A percentile compares a stretch with the other conserved stretches of the same genome.
phyloP scores from a whole-genome alignment of 495 filamentous ascomycete genomes.

The Podospora pseudoanserina region DNA sequence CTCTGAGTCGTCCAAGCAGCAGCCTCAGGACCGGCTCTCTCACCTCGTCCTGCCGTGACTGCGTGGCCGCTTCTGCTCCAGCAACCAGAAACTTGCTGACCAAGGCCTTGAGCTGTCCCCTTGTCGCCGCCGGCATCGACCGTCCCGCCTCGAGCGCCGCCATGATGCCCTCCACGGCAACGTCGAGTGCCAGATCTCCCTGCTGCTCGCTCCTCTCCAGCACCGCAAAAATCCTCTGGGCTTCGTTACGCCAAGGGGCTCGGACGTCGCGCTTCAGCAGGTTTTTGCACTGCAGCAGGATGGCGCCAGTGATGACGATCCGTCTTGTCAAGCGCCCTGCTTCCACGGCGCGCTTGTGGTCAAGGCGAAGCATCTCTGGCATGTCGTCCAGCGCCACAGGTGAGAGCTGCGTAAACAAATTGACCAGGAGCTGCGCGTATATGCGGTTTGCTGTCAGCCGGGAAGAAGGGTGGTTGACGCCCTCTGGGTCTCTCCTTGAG shows the following conservation, averaged over 20 bases:
- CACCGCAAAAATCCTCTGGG: slow-evolving; percentile 64
- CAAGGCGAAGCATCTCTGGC: slow-evolving; percentile 84
- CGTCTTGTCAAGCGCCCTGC: slow-evolving; percentile 66
- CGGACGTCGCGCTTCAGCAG: slow-evolving; percentile 89
- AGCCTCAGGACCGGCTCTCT: slow-evolving; percentile 78
- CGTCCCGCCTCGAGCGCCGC: slow-evolving; percentile 75
- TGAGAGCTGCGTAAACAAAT: slow-evolving; percentile 49
- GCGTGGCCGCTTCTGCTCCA: slow-evolving; percentile 34
- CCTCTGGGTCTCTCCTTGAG: slow-evolving; percentile 67
- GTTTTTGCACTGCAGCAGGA: slow-evolving; percentile 90
- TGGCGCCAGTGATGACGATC: slow-evolving; percentile 73
- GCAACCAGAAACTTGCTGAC: slow-evolving; percentile 49
- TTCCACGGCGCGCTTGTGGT: slow-evolving; percentile 63
- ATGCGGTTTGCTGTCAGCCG: slow-evolving; percentile 64
- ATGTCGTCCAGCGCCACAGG: slow-evolving; percentile 55
- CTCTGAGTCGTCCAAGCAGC: slow-evolving; percentile 67
- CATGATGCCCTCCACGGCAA: slow-evolving; percentile 61
- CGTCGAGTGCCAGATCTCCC: slow-evolving; percentile 52
- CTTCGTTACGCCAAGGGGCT: slow-evolving; percentile 83
- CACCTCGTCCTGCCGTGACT: slow-evolving; percentile 43
- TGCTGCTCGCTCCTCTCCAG: slow-evolving; percentile 40
- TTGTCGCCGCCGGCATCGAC: slow-evolving; percentile 69
- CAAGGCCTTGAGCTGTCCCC: slow-evolving; percentile 52
- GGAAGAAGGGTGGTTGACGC: slow-evolving; percentile 50
- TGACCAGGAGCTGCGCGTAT: slow-evolving; percentile 72